Base-by-base conservation (phyloP, 768 basidiomycete species). In the Solioccasus polychromus region DNA sequence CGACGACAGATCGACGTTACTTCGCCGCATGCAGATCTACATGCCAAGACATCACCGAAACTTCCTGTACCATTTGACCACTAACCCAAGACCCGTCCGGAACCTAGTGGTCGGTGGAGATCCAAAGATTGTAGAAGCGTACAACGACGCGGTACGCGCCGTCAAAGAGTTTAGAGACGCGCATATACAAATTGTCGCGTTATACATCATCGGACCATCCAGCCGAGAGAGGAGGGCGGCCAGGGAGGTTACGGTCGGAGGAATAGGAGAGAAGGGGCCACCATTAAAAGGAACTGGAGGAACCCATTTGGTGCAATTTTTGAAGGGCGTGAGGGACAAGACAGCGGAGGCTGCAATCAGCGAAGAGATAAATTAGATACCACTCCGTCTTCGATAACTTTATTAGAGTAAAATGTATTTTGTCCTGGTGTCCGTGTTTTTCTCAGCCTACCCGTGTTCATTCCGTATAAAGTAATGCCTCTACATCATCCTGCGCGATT, bases 1-100 rank as follows among this genome's bases (percentile, higher is more conserved):
- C 10, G 48, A 53, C 2, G 51, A 58, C 40, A 45, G 47, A 28
- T 44, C 55, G 55, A 47, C 78, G 7, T 83, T 89, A 59, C 75
- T 91, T 44, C 70, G 77, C 39, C 76, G 84, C 26, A 89, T 91
- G 88, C 77, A 85, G 43, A 64, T 69, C 7, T 92, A 92, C 66
- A 92, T 92, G 90, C 88, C 90, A 6, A 75, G 79, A 10, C 79
- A 83, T 52, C 89, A 92, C 59, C 83, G 88, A 22, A 69, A 77
- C n/a, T 92, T 91, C 68, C 69, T 92, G 22, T 71, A 69, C 41
- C 85, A 90, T 60, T 77, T 92, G 22, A 62, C 73, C 9, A 61
- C 68, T 10, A 79, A 75, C 45, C 81, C 82, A 3, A 76, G 82
- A 2, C 78, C 82, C 0, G 67, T 90, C 11, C 77, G 88, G 25